Evolutionary conservation across 768 basidiomycete genomes (phyloP), one percentile per base, ranked within the genome.

Genomic region (Kondoa malvinella): DNA sequence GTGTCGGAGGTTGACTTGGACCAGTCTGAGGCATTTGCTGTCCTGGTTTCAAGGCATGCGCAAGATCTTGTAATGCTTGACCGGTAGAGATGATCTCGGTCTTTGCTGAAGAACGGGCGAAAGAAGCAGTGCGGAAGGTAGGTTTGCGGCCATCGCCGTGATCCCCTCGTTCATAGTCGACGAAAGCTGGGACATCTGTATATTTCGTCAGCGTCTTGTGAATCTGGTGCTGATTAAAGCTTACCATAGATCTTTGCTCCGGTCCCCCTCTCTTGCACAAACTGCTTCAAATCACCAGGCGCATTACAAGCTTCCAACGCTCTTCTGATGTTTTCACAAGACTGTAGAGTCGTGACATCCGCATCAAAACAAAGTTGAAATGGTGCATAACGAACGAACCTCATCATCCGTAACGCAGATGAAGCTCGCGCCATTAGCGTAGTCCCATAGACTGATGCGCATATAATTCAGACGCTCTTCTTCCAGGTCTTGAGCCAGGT

Each of bases 321-420:
- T 56, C 91, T 80, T 34, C 94, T 84, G 65, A 92, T 81, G 58
- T 85, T 83, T 78, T 99, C 95, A 77, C 92, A 96, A 0, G 90
- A 89, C 94, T 96, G 60, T 4, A 29, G 17, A 56, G 30, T 21
- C 17, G n/a, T 34, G 61, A 29, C 17, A 25, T 40, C 12, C 29
- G 26, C 26, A 57, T 59, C 14, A 59, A 25, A 14, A 31, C 4
- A 25, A 31, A 59, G 21, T 29, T 14, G 21, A 26, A 16, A 29
- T 2, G 4, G 21, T 40, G 25, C 1, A 25, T 26, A 15, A 40
- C 17, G 12, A 30, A 27, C 82, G 69, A 73, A 91, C 89, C 84
- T 94, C 90, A 73, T 99, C 95, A 75, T 97, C 95, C 14, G 85
- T 80, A 21, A 99, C 92, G 73, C 95, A 96, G 16, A 92, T 88